Evolutionary conservation across 352 stramenopile species (phyloP).

Genomic region (Thalassiosira delicatula): DNA sequence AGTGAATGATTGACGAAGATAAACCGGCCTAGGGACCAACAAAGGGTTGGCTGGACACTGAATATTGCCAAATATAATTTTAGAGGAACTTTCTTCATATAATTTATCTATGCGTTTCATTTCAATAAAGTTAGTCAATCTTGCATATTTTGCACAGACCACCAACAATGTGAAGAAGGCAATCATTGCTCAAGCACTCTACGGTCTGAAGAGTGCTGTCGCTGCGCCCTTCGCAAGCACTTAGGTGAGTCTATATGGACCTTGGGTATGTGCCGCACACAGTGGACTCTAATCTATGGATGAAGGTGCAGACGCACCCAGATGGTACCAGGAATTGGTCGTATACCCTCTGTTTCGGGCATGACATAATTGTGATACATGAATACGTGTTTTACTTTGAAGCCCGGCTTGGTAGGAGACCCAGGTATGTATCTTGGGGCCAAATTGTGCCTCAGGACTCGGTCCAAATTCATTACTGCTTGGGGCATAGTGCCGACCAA

Average conservation of each 20-base stretch:
- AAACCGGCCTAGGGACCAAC: too few species aligned
- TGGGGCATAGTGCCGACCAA: slow-evolving; percentile 46
- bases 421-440: slow-evolving; percentile 65
- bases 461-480: slow-evolving; percentile 27
- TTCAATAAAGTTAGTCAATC: too few species aligned
- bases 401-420: slow-evolving; percentile 45
- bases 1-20: too few species aligned
- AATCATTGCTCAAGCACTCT: slow-evolving; percentile 47
- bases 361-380: slow-evolving; percentile 55
- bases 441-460: slow-evolving; percentile 27
- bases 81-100: too few species aligned
- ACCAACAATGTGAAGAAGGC: too few species aligned
- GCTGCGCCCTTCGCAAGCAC: slow-evolving; percentile 46
- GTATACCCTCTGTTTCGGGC: slow-evolving; percentile 63
- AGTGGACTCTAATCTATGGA: slow-evolving; percentile 67
- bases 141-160: too few species aligned
- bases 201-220: slow-evolving; percentile 56
- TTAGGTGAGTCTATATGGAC: slow-evolving; percentile 48
- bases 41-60: too few species aligned
- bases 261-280: slow-evolving; percentile 39
- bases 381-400: slow-evolving; percentile 60
- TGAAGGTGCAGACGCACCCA: slow-evolving; percentile 9
- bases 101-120: too few species aligned
- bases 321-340: slow-evolving; percentile 52
- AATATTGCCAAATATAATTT: too few species aligned